Evolutionary conservation across 1,284 basidiomycete species (phyloP).

Genomic region (Boletus hoseneyae): DNA sequence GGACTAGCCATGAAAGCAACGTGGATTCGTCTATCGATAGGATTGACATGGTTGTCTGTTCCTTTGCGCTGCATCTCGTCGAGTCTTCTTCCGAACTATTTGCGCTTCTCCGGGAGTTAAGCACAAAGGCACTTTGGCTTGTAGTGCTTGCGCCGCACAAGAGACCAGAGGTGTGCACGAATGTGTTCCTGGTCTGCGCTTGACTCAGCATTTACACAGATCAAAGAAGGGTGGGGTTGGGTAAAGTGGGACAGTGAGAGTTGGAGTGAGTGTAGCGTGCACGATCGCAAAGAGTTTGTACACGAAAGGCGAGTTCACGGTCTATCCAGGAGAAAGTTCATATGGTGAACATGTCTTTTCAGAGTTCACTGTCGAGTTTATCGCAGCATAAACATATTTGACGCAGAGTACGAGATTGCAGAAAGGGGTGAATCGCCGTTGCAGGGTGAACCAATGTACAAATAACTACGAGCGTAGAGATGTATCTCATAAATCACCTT

Average conservation of each 20-base stretch:
- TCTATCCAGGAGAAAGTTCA: background rate
- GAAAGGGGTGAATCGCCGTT: slow-evolving; percentile 7
- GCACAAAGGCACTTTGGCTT: slow-evolving; percentile 59
- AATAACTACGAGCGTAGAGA: slow-evolving; percentile 2
- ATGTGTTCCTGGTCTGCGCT: background rate
- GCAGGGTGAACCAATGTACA: background rate
- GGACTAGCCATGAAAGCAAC: background rate
- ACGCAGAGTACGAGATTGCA: background rate
- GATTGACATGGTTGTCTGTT: slow-evolving; percentile 65
- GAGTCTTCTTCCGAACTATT: slow-evolving; percentile 61
- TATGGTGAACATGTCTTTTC: background rate
- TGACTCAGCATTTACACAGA: slow-evolving; percentile 35
- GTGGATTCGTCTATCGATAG: slow-evolving; percentile 4
- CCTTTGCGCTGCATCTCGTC: slow-evolving; percentile 70
- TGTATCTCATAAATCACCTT: slow-evolving; percentile 15
- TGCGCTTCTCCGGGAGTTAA: slow-evolving; percentile 60
- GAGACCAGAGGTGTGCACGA: slow-evolving; percentile 58
- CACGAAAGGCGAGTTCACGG: slow-evolving; percentile 47
- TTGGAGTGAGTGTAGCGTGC: slow-evolving; percentile 48
- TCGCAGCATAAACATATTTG: slow-evolving; percentile 21
- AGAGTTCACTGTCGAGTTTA: slow-evolving; percentile 33
- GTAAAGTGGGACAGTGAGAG: slow-evolving; percentile 58
- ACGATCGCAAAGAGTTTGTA: slow-evolving; percentile 44
- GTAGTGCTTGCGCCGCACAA: slow-evolving; percentile 72
- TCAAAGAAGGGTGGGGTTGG: slow-evolving; percentile 76